Evolutionary conservation across 2,329 filamentous ascomycete species (phyloP), one percentile per base, ranked within the genome.

Genomic region (Penicillium brevicompactum): DNA sequence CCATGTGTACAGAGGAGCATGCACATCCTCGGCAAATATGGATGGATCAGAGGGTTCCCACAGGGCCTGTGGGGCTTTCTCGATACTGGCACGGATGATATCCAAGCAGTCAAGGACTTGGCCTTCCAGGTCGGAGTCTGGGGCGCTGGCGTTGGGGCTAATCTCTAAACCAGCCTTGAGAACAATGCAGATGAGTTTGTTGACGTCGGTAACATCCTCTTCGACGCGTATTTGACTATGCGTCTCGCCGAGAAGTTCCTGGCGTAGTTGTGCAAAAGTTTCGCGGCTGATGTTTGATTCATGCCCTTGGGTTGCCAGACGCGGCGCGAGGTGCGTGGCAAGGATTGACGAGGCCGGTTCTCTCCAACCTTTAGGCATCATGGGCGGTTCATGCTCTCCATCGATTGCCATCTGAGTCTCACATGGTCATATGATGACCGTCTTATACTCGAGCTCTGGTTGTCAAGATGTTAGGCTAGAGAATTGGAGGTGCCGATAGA

Each of bases 101-200:
- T 88, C 85, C 46, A 96, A 81, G 49, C 91, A 92, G 67, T 91
- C 88, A 34, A 83, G 74, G 8, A 76, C 64, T 53, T 78, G 75
- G 5, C 68, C 67, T 53, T 74, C 65, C 30, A 69, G 58, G 50
- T 73, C 74, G 49, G 62, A 61, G 82, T 76, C 41, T 87, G 74
- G 53, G 89, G 2, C 85, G 86, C 63, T 92, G 85, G 64, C 91
- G 84, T 67, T 84, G 51, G 49, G 49, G 37, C 56, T 67, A 38
- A 67, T 63, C 62, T 92, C 89, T 11, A 97, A 79, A 21, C 91
- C 89, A 55, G 91, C 89, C 68, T 90, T 87, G 47, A 88, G 82
- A 64, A 94, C 89, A 59, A 96, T 89, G 67, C 90, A 92, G 49
- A 96, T 87, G 47, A 97, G 83, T 74, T 92, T 89, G 66, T 92